Percentiles rank a stretch among this genome's conserved stretches.
These are phyloP conservation scores for Linaria vulgaris DNA, from an alignment of 257 asterid species.

Conservation along the genomic window DNA sequence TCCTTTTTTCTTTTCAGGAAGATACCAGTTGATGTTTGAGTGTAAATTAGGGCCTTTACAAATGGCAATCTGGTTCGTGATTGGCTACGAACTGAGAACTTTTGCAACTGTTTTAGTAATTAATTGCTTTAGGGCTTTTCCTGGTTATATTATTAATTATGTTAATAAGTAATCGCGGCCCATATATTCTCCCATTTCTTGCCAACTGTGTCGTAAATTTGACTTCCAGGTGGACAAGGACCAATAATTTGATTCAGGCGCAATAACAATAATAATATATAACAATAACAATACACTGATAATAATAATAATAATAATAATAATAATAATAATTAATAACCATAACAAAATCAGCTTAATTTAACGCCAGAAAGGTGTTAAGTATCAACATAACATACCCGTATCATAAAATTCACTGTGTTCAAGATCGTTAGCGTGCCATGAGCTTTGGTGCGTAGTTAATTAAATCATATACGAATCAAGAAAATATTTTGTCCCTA, in stretches of 20 bases:
- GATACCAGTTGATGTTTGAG: neutral
- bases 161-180: neutral
- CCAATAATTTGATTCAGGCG: conserved; percentile 16
- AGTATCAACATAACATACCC: too few species aligned
- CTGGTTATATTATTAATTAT: conserved; percentile 1
- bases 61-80: conserved; percentile 26
- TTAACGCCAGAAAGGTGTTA: too few species aligned
- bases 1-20: neutral
- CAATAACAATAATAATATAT: too few species aligned
- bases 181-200: conserved; percentile 12
- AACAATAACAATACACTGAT: too few species aligned
- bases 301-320: too few species aligned
- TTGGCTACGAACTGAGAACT: conserved; percentile 29
- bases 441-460: too few species aligned
- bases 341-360: too few species aligned
- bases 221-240: conserved; percentile 19
- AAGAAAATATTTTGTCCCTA: too few species aligned
- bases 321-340: too few species aligned
- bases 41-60: neutral
- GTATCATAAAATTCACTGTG: too few species aligned
- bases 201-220: conserved; percentile 12
- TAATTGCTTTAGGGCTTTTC: conserved; percentile 26
- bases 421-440: too few species aligned
- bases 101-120: conserved; percentile 13
- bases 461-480: too few species aligned